A percentile compares a stretch with the other conserved stretches of the same genome.
These are phyloP conservation scores for Exsudoporus frostii DNA, from an alignment of 768 basidiomycete genomes.

Conservation along the genomic window DNA sequence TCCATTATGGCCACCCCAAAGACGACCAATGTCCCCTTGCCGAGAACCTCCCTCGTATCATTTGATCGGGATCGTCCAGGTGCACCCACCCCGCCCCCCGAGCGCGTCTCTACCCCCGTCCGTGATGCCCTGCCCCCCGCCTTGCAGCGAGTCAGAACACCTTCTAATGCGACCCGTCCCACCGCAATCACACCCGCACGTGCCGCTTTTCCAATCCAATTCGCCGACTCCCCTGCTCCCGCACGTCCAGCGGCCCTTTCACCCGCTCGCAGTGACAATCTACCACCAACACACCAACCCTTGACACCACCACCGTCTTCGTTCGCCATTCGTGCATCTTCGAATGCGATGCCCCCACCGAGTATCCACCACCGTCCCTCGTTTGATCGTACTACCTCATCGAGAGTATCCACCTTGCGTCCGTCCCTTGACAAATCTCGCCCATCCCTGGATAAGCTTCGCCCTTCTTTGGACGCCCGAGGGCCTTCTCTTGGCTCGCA, in stretches of 20 bases:
- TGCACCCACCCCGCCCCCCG: slow-evolving; percentile 9
- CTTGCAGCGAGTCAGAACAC: slow-evolving; percentile 18
- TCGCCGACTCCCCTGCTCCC: slow-evolving; percentile 5
- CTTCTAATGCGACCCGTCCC: slow-evolving; percentile 14
- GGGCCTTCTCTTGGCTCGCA: slow-evolving; percentile 17
- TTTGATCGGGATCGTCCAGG: slow-evolving; percentile 4
- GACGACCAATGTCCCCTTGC: slow-evolving; percentile 5
- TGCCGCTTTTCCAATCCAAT: slow-evolving; percentile 8
- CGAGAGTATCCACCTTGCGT: slow-evolving; percentile 10
- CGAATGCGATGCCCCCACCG: slow-evolving; percentile 10
- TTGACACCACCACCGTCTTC: slow-evolving; percentile 7
- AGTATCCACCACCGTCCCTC: slow-evolving; percentile 11
- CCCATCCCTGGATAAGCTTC: slow-evolving; percentile 19
- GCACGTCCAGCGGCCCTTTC: slow-evolving; percentile 18
- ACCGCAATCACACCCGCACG: slow-evolving; percentile 8
- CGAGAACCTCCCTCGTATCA: background rate
- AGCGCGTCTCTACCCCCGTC: slow-evolving; percentile 13
- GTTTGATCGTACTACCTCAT: slow-evolving; percentile 16
- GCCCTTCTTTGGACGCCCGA: slow-evolving; percentile 9
- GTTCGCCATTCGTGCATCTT: slow-evolving; percentile 4
- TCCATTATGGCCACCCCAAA: slow-evolving; percentile 9
- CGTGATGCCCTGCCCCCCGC: slow-evolving; percentile 15
- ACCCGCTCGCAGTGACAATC: slow-evolving; percentile 12
- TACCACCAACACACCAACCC: background rate
- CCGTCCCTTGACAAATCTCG: slow-evolving; percentile 15